Base-by-base conservation (phyloP, 2,329 filamentous ascomycete species). In the Colletotrichum shisoi region DNA sequence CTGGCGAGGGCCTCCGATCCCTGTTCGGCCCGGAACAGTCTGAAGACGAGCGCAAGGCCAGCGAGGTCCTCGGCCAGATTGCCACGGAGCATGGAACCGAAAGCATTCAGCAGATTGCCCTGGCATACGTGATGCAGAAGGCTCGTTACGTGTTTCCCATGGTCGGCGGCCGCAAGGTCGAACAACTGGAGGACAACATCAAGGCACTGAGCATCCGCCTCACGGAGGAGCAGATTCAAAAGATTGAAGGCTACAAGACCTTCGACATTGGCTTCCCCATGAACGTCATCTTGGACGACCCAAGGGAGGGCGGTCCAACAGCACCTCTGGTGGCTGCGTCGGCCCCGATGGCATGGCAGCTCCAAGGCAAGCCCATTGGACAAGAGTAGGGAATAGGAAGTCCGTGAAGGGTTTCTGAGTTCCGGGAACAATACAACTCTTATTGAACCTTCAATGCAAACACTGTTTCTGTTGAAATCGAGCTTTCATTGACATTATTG, bases 211-310 rank as follows among this genome's bases (percentile, higher is more conserved):
- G 73, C 4, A 73, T 89, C 40, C 71, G 74, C 27, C 75, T 89
- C 57, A 81, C 80, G 0, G 76, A 82, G 0, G 80, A 84, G 8
- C 84, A 89, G 60, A 77, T 89, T 9, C 74, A 78, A 34, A 80
- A 83, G 68, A 84, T 89, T 64, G 86, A 89, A 69, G 74, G 73
- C 3, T 81, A 83, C 13, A 76, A 77, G 53, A 73, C 78, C 2
- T 89, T 89, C 70, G 83, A 88, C 21, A 40, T 81, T 34, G 86
- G 87, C 0, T 89, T 87, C 75, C 86, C 86, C 0, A 74, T 76
- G 72, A 79, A 74, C 68, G 77, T 84, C 66, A 71, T 84, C 45
- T 71, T 75, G 34, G 69, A 69, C 0, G 76, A 77, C 31, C 68
- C 74, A 1, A 68, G 57, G 7, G 68, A 69, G n/a, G 67, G 67